phyloP scores from a whole-genome alignment of 2,329 filamentous ascomycete genomes.

The Paracorniculantispora psalliotae region DNA sequence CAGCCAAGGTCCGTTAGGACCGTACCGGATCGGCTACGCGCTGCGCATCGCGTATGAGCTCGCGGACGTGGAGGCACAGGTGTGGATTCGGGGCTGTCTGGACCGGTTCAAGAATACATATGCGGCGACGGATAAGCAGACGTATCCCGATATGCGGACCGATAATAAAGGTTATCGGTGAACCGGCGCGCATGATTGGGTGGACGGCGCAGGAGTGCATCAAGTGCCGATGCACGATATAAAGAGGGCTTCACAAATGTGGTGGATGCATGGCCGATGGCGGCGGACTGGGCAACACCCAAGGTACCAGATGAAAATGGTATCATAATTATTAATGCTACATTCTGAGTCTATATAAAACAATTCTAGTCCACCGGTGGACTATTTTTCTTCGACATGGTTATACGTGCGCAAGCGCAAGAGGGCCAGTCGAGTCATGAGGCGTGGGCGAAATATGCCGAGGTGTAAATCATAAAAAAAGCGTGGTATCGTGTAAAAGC shows the following conservation, averaged over 20 bases:
- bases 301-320: background rate
- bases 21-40: slow-evolving; percentile 33
- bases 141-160: slow-evolving; percentile 5
- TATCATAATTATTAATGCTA: slow-evolving; percentile 4
- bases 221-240: background rate
- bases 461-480: background rate
- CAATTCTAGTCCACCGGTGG: slow-evolving; percentile 9
- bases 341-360: background rate
- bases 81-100: slow-evolving; percentile 8
- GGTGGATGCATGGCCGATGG: too few species aligned
- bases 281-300: background rate
- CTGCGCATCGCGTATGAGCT: slow-evolving; percentile 33
- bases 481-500: slow-evolving; percentile 4
- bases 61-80: slow-evolving; percentile 5
- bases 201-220: background rate
- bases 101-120: slow-evolving; percentile 11
- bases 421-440: background rate
- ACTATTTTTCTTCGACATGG: background rate
- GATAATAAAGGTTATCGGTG: slow-evolving; percentile 7
- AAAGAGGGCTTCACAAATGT: background rate
- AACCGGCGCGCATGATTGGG: background rate
- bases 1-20: slow-evolving; percentile 33
- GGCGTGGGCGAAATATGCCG: background rate
- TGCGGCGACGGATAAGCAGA: slow-evolving; percentile 12
- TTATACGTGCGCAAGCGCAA: background rate